Evolutionary conservation across 768 basidiomycete species (phyloP).

Genomic region (Amanita brunnescens): DNA sequence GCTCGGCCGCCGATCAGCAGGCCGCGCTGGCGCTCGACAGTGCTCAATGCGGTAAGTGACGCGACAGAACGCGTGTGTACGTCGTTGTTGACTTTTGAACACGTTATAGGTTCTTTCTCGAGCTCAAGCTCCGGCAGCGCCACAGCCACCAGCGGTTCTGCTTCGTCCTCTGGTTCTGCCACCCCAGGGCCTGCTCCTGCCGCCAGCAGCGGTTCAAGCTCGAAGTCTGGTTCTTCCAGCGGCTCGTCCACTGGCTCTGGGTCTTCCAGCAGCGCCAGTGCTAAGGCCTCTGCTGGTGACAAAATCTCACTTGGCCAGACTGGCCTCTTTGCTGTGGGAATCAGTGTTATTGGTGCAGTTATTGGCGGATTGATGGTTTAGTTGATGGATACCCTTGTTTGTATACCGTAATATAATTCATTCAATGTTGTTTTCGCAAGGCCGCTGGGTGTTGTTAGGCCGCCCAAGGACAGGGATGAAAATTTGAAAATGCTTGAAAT

Average conservation of each 20-base stretch:
- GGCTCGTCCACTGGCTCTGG: background rate
- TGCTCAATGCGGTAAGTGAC: background rate
- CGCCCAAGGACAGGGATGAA: no score
- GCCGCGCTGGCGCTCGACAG: background rate
- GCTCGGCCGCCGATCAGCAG: background rate
- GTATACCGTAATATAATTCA: no score
- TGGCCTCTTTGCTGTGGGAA: background rate
- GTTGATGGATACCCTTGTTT: background rate
- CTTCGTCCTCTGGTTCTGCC: no score
- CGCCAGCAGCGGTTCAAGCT: no score
- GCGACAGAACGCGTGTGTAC: background rate
- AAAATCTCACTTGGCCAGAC: background rate
- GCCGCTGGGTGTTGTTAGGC: no score
- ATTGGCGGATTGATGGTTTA: constrained; percentile 4
- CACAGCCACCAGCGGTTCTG: background rate
- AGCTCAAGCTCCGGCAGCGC: background rate
- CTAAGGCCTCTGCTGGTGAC: background rate
- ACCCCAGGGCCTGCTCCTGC: no score
- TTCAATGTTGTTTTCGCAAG: no score
- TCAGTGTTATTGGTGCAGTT: background rate
- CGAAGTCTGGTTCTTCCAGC: background rate
- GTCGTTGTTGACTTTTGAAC: background rate
- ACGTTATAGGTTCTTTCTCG: background rate
- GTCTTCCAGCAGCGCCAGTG: background rate
- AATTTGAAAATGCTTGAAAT: no score